These are phyloP conservation scores for Cercophora scortea DNA, from an alignment of 495 filamentous ascomycete species.

Conservation along the genomic window DNA sequence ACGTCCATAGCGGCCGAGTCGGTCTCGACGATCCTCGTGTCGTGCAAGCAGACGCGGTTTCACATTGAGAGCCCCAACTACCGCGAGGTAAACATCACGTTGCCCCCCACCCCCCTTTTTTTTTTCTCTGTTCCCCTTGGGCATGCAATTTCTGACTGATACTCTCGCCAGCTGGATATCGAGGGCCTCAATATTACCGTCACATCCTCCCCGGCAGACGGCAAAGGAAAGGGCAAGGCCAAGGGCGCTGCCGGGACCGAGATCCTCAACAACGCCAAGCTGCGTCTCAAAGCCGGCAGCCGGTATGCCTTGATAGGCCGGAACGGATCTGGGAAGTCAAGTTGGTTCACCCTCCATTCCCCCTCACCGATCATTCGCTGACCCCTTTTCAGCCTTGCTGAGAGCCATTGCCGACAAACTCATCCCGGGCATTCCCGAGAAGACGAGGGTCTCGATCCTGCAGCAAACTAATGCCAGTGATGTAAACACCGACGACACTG, in stretches of 20 bases:
- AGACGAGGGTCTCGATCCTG: conserved; percentile 58
- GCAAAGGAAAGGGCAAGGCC: conserved; percentile 22
- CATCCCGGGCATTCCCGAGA: conserved; percentile 68
- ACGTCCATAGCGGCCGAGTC: conserved; percentile 40
- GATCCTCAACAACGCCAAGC: conserved; percentile 57
- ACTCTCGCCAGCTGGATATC: conserved; percentile 50
- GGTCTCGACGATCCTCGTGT: conserved; percentile 41
- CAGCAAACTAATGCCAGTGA: conserved; percentile 55
- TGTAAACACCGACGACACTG: conserved; percentile 12
- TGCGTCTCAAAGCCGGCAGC: conserved; percentile 60
- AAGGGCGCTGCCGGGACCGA: conserved; percentile 55
- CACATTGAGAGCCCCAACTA: conserved; percentile 46
- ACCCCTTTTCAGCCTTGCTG: conserved; percentile 47
- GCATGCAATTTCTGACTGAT: neutral
- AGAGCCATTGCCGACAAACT: conserved; percentile 69
- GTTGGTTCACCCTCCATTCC: conserved; percentile 32
- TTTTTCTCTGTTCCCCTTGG: no score
- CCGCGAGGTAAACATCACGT: conserved; percentile 28
- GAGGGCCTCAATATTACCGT: conserved; percentile 58
- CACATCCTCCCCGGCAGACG: conserved; percentile 29
- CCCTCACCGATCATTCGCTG: neutral
- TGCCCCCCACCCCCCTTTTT: neutral
- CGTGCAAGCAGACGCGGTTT: conserved; percentile 52
- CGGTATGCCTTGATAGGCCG: conserved; percentile 69
- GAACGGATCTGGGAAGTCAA: conserved; percentile 78